Conservation (phyloP, 2,329 filamentous ascomycete genomes). For the Venturia carpophila region DNA sequence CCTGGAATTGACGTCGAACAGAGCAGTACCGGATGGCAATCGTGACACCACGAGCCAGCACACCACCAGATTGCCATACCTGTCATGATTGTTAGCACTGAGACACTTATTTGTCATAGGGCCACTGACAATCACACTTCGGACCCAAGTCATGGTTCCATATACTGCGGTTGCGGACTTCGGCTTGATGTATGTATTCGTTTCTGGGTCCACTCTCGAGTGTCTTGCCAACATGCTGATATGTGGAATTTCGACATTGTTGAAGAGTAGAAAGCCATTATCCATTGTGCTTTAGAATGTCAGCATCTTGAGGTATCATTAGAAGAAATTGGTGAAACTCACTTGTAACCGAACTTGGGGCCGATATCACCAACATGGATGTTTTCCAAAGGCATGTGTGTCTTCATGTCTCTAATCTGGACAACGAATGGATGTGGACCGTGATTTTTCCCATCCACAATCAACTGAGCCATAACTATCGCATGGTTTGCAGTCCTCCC, state of each 20-base stretch:
- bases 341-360: conserved; percentile 69
- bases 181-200: conserved; percentile 59
- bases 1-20: conserved; percentile 70
- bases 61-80: conserved; percentile 53
- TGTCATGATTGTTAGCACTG: not conserved
- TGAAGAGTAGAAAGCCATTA: conserved; percentile 71
- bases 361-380: conserved; percentile 73
- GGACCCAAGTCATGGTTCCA: conserved; percentile 68
- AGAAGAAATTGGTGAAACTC: conserved; percentile 22
- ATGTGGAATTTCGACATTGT: conserved; percentile 67
- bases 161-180: conserved; percentile 62
- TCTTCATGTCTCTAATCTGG: conserved; percentile 62
- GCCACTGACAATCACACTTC: conserved; percentile 52
- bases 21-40: conserved; percentile 69
- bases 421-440: conserved; percentile 75
- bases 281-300: conserved; percentile 54
- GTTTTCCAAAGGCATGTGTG: conserved; percentile 60
- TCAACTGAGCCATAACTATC: conserved; percentile 70
- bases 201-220: conserved; percentile 59
- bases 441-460: conserved; percentile 49
- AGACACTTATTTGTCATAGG: too few species aligned
- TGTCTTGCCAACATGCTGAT: conserved; percentile 57
- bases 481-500: conserved; percentile 70
- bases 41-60: conserved; percentile 66
- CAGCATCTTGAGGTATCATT: conserved; percentile 23